Conservation (phyloP, 495 filamentous ascomycete genomes). For the Astrothelium subdiscretum region DNA sequence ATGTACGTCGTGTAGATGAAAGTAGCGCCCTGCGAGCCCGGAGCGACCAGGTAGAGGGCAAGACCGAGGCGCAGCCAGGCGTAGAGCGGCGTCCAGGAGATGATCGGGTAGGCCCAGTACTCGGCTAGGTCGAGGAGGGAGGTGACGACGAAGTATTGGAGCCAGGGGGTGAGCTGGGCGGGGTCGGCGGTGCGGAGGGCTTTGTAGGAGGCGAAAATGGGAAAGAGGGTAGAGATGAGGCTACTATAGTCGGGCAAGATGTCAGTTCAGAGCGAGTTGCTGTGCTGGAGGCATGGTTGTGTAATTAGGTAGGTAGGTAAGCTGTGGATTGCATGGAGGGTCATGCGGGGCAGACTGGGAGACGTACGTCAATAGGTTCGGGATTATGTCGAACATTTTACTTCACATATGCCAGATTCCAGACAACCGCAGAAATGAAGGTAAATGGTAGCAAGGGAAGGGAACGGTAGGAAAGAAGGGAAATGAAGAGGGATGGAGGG, state of each 20-base stretch:
- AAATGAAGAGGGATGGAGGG: slow-evolving; percentile 3
- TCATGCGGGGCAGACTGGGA: slow-evolving; percentile 9
- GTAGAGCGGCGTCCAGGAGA: slow-evolving; percentile 90
- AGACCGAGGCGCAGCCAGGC: slow-evolving; percentile 78
- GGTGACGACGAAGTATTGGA: slow-evolving; percentile 98
- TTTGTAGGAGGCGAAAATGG: slow-evolving; percentile 96
- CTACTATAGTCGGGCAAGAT: slow-evolving; percentile 42
- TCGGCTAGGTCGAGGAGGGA: slow-evolving; percentile 72
- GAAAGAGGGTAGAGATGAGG: slow-evolving; percentile 83
- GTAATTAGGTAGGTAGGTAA: not conserved
- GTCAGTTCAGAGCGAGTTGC: not conserved
- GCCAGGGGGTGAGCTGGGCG: slow-evolving; percentile 88
- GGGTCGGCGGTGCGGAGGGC: slow-evolving; percentile 88
- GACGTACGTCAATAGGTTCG: slow-evolving; percentile 68
- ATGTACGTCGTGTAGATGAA: slow-evolving; percentile 74
- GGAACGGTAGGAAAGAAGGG: not conserved
- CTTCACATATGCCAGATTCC: not conserved
- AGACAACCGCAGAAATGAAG: too few relatives aligned
- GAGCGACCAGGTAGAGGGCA: slow-evolving; percentile 93
- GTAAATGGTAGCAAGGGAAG: slow-evolving; percentile 15
- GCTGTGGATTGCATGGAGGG: slow-evolving; percentile 3
- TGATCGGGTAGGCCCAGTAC: slow-evolving; percentile 73
- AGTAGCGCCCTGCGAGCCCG: slow-evolving; percentile 84
- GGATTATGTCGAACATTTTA: slow-evolving; percentile 72
- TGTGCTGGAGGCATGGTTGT: too few relatives aligned